These are phyloP conservation scores for Marchantia polymorpha DNA, from an alignment of 225 moss, liverwort and hornwort species.

Conservation along the genomic window DNA sequence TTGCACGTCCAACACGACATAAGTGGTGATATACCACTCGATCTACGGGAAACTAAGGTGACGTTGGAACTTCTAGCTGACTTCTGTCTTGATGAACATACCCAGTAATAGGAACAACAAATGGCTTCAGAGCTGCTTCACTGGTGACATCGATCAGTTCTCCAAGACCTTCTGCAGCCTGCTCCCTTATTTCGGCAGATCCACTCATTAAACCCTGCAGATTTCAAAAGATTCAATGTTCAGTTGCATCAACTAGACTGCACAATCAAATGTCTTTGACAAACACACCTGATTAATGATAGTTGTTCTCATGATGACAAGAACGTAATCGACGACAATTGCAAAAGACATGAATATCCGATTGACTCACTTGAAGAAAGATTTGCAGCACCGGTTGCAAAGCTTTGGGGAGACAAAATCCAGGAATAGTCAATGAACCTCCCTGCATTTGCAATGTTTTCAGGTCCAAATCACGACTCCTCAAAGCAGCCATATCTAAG, in stretches of 20 bases:
- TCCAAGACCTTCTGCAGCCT: conserved; percentile 97
- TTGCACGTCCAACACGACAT: too few species aligned
- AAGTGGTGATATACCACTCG: not conserved
- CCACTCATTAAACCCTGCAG: conserved; percentile 94
- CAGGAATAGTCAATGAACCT: conserved; percentile 73
- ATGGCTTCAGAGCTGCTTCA: conserved; percentile 85
- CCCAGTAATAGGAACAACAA: conserved; percentile 90
- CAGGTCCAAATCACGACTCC: not conserved
- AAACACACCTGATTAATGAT: too few species aligned
- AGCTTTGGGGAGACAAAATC: conserved; percentile 90
- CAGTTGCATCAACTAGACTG: not conserved
- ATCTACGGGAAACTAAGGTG: too few species aligned
- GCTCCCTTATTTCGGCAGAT: conserved; percentile 89
- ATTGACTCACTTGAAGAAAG: conserved; percentile 73
- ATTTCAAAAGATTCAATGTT: not conserved
- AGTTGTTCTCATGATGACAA: too few species aligned
- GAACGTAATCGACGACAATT: not conserved
- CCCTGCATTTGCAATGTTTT: conserved; percentile 47
- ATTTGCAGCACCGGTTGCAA: conserved; percentile 82
- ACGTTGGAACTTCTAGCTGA: not conserved
- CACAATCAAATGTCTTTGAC: too few species aligned
- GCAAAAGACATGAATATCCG: not conserved
- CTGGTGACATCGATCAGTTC: conserved; percentile 92
- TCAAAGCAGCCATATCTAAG: not conserved
- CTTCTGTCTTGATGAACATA: conserved; percentile 25